These are phyloP conservation scores for Ophiocordyceps australis DNA, from an alignment of 2,329 filamentous ascomycete genomes.

Conservation along the genomic window DNA sequence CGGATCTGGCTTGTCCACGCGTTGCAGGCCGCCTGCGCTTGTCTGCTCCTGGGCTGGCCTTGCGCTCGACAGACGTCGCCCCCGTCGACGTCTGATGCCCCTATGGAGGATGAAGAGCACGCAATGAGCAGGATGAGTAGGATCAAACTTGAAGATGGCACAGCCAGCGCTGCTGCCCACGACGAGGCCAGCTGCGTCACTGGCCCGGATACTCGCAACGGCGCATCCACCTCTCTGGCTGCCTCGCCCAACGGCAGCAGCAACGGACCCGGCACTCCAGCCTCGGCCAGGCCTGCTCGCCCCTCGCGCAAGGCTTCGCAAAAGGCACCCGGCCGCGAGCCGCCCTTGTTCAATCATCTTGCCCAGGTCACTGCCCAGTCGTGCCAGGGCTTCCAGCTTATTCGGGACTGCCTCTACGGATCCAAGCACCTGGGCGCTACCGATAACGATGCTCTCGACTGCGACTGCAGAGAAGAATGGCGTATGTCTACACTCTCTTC, in stretches of 20 bases:
- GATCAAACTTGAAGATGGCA: constrained; percentile 23
- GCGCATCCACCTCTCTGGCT: constrained; percentile 16
- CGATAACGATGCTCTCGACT: constrained; percentile 80
- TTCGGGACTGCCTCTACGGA: constrained; percentile 75
- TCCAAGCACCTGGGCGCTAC: constrained; percentile 83
- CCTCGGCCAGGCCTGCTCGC: constrained; percentile 43
- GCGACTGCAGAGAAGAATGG: constrained; percentile 89
- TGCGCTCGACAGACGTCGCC: neutral
- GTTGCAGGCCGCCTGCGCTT: no score
- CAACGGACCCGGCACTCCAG: constrained; percentile 28
- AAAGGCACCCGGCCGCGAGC: constrained; percentile 40
- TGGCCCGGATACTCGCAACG: constrained; percentile 11
- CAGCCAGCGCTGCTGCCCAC: constrained; percentile 19
- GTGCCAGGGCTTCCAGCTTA: constrained; percentile 57
- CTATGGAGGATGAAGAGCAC: constrained; percentile 23
- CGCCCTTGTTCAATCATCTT: constrained; percentile 53
- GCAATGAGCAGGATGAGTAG: constrained; percentile 21
- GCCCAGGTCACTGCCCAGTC: constrained; percentile 67
- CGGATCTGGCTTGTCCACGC: no score
- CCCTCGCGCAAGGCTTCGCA: constrained; percentile 56
- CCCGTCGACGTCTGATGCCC: constrained; percentile 3
- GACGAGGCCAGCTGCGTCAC: constrained; percentile 19
- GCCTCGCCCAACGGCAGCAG: constrained; percentile 24
- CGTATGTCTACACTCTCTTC: constrained; percentile 39
- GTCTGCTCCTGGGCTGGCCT: no score